Evolutionary conservation across 2,329 filamentous ascomycete genomes (phyloP), one percentile per base, ranked within the genome.

Genomic region (Aureobasidium lini): DNA sequence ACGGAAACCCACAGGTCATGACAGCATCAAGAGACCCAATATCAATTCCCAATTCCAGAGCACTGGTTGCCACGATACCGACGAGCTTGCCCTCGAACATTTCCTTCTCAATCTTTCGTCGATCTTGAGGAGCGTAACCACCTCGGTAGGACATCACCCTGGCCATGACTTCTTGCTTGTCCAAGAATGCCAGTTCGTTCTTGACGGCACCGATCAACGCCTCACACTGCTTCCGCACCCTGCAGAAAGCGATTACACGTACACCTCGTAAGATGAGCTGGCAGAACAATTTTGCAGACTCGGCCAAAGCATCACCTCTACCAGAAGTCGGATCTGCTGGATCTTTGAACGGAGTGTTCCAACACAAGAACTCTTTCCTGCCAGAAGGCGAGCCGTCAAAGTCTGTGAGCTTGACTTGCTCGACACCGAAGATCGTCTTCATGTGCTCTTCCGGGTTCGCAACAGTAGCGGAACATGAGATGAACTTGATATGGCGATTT

Each of bases 31-130:
- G 78, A 1, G 88, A 89, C 15, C 94, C 94, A 64, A 99, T 97
- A 70, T 99, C 94, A 43, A 99, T 90, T 31, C 94, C 94, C 1
- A 99, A 77, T 70, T 99, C 94, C 2, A 99, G 79, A 0, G 94
- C 94, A 57, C 87, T 95, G 0, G 94, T 99, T 2, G 93, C 93
- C 34, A 99, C 86, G 60, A 99, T 95, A 1, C 94, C 94, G 62
- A 96, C 81, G 1, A 99, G 79, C 67, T 92, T 94, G 0, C 94
- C 94, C 59, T 95, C 89, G 66, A 99, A 99, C 94, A 99, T 97
- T 70, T 97, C 92, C 29, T 82, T 84, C 72, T 99, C 94, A 61
- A 99, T 96, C 59, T 83, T 80, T 16, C 94, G 84, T 59, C 94
- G 82, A 68, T 99, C 94, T 70, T 95, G 88, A 1, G 93, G 85